phyloP scores from a whole-genome alignment of 2,329 filamentous ascomycete species.

The Claviceps pusilla region DNA sequence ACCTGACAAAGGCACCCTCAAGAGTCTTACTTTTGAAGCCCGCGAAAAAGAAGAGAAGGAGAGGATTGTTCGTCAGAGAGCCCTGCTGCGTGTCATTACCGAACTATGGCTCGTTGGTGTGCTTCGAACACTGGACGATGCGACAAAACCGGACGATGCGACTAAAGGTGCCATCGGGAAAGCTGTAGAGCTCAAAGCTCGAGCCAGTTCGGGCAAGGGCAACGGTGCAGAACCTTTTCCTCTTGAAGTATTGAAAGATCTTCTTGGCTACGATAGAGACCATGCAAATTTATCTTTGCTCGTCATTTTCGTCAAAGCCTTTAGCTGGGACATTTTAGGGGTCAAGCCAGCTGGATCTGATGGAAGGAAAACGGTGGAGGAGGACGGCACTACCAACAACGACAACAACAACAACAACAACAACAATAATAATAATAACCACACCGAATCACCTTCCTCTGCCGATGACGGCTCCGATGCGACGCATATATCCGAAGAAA shows the following conservation, averaged over 20 bases:
- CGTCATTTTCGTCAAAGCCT: constrained; percentile 90
- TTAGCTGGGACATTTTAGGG: constrained; percentile 88
- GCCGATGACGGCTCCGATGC: constrained; percentile 32
- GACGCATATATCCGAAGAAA: constrained; percentile 43
- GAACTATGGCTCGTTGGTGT: constrained; percentile 92
- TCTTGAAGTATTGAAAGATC: constrained; percentile 91
- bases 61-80: constrained; percentile 67
- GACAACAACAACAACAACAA: too few relatives aligned
- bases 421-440: constrained; percentile 8
- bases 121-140: constrained; percentile 62
- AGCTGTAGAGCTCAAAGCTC: constrained; percentile 42
- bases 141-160: constrained; percentile 46
- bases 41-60: constrained; percentile 95
- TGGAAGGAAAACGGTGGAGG: constrained; percentile 69
- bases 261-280: constrained; percentile 84
- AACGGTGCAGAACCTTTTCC: constrained; percentile 77
- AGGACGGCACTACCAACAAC: constrained; percentile 53
- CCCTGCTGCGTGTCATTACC: constrained; percentile 77
- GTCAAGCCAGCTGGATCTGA: constrained; percentile 57
- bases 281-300: constrained; percentile 82
- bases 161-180: constrained; percentile 49
- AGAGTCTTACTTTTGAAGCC: constrained; percentile 62
- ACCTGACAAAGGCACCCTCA: constrained; percentile 71
- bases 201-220: constrained; percentile 38
- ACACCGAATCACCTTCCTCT: constrained; percentile 25